These are phyloP conservation scores for Diplocarpon mali DNA, from an alignment of 2,329 filamentous ascomycete species.

Conservation along the genomic window DNA sequence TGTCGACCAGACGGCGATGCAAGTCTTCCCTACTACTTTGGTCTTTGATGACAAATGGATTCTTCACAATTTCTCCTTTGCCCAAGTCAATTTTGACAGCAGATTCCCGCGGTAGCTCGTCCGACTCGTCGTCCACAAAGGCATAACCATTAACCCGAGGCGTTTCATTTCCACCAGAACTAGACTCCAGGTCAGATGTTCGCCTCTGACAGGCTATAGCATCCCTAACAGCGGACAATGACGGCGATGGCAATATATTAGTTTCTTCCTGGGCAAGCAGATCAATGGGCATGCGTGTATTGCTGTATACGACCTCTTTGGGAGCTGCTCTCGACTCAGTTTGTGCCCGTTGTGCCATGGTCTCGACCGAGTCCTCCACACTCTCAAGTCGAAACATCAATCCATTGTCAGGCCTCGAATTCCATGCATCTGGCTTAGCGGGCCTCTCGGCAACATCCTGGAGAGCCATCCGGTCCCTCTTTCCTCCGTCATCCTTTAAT, in stretches of 20 bases:
- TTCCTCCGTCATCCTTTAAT: slow-evolving; percentile 43
- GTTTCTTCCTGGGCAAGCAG: slow-evolving; percentile 29
- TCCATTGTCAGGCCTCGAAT: slow-evolving; percentile 61
- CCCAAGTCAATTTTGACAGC: slow-evolving; percentile 44
- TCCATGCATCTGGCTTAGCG: slow-evolving; percentile 69
- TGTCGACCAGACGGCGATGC: slow-evolving; percentile 79
- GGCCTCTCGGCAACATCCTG: slow-evolving; percentile 59
- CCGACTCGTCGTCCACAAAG: slow-evolving; percentile 77
- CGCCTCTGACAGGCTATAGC: slow-evolving; percentile 67
- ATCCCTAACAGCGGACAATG: slow-evolving; percentile 71
- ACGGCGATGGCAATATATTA: slow-evolving; percentile 62
- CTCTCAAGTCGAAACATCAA: slow-evolving; percentile 77
- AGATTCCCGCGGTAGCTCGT: slow-evolving; percentile 32
- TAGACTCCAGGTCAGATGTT: slow-evolving; percentile 49
- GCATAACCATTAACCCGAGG: slow-evolving; percentile 88
- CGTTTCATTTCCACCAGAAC: slow-evolving; percentile 54
- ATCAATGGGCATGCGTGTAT: slow-evolving; percentile 62
- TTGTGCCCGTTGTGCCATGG: slow-evolving; percentile 57
- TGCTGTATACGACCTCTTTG: slow-evolving; percentile 68
- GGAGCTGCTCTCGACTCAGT: slow-evolving; percentile 61
- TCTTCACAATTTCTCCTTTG: slow-evolving; percentile 51
- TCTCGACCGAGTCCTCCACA: slow-evolving; percentile 47
- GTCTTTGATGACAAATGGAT: slow-evolving; percentile 70
- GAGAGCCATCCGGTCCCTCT: slow-evolving; percentile 49
- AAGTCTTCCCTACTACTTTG: slow-evolving; percentile 68